Evolutionary conservation across 2,329 filamentous ascomycete genomes (phyloP).

Genomic region (Chaetomiaceae sp.): DNA sequence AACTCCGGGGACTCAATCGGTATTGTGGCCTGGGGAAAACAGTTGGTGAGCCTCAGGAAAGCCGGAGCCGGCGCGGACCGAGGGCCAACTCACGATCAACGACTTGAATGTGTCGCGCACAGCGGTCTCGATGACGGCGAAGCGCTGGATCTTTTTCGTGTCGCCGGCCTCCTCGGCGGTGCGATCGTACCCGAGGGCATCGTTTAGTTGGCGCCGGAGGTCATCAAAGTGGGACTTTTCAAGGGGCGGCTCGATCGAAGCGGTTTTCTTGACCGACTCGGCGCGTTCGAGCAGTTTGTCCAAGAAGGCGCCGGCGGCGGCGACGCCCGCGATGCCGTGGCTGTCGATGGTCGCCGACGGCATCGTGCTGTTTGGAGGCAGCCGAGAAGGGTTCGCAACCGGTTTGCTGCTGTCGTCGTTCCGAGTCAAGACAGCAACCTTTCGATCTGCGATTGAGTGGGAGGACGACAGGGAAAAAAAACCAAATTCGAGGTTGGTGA

Average conservation of each 20-base stretch:
- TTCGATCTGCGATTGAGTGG: not conserved
- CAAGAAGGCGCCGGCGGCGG: constrained; percentile 50
- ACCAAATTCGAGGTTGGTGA: not conserved
- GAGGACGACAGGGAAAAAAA: not conserved
- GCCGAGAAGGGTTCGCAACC: not conserved
- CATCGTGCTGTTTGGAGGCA: constrained; percentile 37
- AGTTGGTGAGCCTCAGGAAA: constrained; percentile 26
- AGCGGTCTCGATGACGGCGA: constrained; percentile 76
- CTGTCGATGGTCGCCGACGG: constrained; percentile 43
- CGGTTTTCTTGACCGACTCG: constrained; percentile 52
- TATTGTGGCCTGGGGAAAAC: constrained; percentile 56
- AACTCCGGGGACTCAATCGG: constrained; percentile 75
- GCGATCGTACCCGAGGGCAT: constrained; percentile 35
- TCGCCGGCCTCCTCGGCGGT: constrained; percentile 31
- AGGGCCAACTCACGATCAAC: constrained; percentile 59
- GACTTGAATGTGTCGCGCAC: constrained; percentile 76
- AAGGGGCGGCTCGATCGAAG: constrained; percentile 68
- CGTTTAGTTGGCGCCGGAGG: constrained; percentile 42
- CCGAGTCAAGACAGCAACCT: not conserved
- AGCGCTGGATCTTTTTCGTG: constrained; percentile 50
- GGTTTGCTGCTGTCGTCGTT: not conserved
- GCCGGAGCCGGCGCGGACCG: constrained; percentile 11
- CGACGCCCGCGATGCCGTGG: constrained; percentile 50
- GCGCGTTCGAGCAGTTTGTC: constrained; percentile 56
- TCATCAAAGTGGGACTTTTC: constrained; percentile 62